A percentile compares a stretch with the other conserved stretches of the same genome.
Evolutionary conservation across 1,139 yeast genomes (phyloP).

Genomic region (Magnusiomyces ingens): DNA sequence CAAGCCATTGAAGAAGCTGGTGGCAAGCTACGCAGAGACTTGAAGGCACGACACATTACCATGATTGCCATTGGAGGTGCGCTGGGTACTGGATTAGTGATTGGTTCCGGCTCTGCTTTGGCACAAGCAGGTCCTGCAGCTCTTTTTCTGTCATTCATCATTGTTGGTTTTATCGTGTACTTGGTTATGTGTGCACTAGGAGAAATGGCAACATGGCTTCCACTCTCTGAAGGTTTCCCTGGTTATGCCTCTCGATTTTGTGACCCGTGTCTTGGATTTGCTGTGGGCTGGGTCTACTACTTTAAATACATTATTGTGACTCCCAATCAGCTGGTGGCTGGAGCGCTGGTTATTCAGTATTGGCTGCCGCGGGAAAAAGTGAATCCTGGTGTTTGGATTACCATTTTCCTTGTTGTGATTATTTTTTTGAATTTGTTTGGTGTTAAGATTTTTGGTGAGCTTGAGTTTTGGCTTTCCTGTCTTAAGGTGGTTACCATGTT

Average conservation of each 20-base stretch:
- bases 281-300: constrained; percentile 63
- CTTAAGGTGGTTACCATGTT: constrained; percentile 63
- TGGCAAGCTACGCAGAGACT: constrained; percentile 43
- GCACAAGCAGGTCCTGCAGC: constrained; percentile 66
- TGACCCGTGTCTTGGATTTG: constrained; percentile 67
- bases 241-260: constrained; percentile 63
- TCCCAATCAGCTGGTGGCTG: constrained; percentile 53
- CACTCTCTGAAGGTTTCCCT: constrained; percentile 63
- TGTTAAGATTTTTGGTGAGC: constrained; percentile 58
- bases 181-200: constrained; percentile 68
- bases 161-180: constrained; percentile 58
- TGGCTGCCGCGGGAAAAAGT: constrained; percentile 47
- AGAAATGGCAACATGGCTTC: constrained; percentile 68
- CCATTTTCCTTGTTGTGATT: constrained; percentile 55
- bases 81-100: constrained; percentile 60
- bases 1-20: no score
- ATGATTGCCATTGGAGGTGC: constrained; percentile 64
- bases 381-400: constrained; percentile 65
- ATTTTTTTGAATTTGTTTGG: constrained; percentile 52
- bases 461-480: constrained; percentile 63
- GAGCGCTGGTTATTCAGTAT: constrained; percentile 53
- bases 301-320: constrained; percentile 59
- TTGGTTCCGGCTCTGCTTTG: constrained; percentile 66
- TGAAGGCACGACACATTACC: constrained; percentile 65
- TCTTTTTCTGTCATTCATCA: constrained; percentile 50